These are phyloP conservation scores for Westerdykella aurantiaca DNA, from an alignment of 2,329 filamentous ascomycete species.

Conservation along the genomic window DNA sequence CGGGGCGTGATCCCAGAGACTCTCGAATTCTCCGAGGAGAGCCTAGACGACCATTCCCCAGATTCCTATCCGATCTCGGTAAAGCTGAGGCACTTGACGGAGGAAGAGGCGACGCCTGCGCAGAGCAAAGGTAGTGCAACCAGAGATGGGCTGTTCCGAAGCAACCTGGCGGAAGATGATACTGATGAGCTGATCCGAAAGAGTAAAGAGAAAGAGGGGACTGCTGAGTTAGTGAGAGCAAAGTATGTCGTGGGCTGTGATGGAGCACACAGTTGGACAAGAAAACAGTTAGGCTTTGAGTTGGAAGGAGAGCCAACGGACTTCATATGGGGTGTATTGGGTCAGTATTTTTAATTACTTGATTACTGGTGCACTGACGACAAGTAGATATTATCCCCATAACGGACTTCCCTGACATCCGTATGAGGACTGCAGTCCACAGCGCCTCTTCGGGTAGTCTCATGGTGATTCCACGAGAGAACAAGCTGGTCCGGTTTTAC, in stretches of 20 bases:
- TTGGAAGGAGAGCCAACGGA: slow-evolving; percentile 53
- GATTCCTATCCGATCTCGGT: slow-evolving; percentile 56
- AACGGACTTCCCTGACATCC: slow-evolving; percentile 56
- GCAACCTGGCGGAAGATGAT: slow-evolving; percentile 54
- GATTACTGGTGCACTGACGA: slow-evolving; percentile 12
- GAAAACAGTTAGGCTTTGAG: slow-evolving; percentile 52
- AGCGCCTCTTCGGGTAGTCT: slow-evolving; percentile 52
- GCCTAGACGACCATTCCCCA: slow-evolving; percentile 42
- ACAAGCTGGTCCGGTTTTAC: slow-evolving; percentile 58
- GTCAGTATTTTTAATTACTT: slow-evolving; percentile 13
- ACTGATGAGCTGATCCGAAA: slow-evolving; percentile 48
- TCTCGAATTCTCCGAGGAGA: slow-evolving; percentile 50
- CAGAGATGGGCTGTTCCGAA: slow-evolving; percentile 54
- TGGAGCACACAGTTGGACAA: slow-evolving; percentile 62
- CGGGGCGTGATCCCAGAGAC: slow-evolving; percentile 54
- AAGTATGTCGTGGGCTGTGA: slow-evolving; percentile 66
- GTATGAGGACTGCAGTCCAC: slow-evolving; percentile 55
- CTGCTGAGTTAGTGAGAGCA: slow-evolving; percentile 44
- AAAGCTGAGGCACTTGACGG: slow-evolving; percentile 51
- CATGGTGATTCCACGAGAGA: slow-evolving; percentile 61
- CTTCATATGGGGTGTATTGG: slow-evolving; percentile 49
- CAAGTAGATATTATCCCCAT: slow-evolving; percentile 47
- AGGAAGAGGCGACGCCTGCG: slow-evolving; percentile 53
- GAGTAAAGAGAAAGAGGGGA: slow-evolving; percentile 33
- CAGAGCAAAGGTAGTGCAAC: slow-evolving; percentile 34